These are phyloP conservation scores for Blakeslea trispora DNA, from an alignment of 371 early-diverging fungal genomes.

Conservation along the genomic window DNA sequence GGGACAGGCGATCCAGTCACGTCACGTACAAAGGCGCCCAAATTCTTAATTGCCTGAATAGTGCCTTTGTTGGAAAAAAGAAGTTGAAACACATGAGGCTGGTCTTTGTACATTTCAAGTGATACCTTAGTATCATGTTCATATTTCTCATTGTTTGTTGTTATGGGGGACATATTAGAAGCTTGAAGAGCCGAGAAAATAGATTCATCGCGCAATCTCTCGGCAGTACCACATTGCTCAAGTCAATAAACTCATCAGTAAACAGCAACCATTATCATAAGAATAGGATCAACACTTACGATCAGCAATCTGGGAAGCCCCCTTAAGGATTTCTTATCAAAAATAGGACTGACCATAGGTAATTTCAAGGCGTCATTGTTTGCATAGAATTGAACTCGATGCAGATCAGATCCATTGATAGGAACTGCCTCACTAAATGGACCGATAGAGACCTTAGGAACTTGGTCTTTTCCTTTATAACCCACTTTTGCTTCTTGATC, in stretches of 20 bases:
- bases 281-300: slow-evolving; percentile 32
- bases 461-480: slow-evolving; percentile 8
- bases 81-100: slow-evolving; percentile 79
- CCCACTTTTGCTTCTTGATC: slow-evolving; percentile 13
- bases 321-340: slow-evolving; percentile 38
- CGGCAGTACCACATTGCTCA: slow-evolving; percentile 66
- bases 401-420: slow-evolving; percentile 27
- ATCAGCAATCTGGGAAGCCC: slow-evolving; percentile 50
- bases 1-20: slow-evolving; percentile 12
- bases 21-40: slow-evolving; percentile 31
- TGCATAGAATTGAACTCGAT: slow-evolving; percentile 61
- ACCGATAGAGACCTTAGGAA: slow-evolving; percentile 27
- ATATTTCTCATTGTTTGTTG: slow-evolving; percentile 12
- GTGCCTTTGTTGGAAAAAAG: slow-evolving; percentile 37
- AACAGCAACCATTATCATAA: too few species aligned
- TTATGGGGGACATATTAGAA: slow-evolving; percentile 29
- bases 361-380: slow-evolving; percentile 46
- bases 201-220: slow-evolving; percentile 70
- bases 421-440: slow-evolving; percentile 35
- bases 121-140: slow-evolving; percentile 22
- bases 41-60: slow-evolving; percentile 19
- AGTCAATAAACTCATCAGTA: not conserved
- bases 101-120: slow-evolving; percentile 63
- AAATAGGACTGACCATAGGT: slow-evolving; percentile 54
- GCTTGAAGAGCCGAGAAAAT: slow-evolving; percentile 40